Percentiles rank a stretch among this genome's conserved stretches.
These are phyloP conservation scores for Dryas integrifolia DNA, from an alignment of 331 rosid genomes.

Conservation along the genomic window DNA sequence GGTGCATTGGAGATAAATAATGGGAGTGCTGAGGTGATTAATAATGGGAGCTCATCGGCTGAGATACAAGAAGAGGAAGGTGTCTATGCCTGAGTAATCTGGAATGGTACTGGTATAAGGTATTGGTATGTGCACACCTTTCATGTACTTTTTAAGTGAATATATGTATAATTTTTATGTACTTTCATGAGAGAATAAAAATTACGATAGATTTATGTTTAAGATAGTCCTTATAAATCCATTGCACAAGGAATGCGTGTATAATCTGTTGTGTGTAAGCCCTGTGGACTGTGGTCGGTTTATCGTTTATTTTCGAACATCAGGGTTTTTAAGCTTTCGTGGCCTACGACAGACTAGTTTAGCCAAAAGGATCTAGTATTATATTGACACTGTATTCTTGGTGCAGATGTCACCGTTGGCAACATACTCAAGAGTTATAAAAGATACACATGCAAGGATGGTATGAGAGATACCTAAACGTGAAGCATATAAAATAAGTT, in stretches of 20 bases:
- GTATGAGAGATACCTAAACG: neutral
- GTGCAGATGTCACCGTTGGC: constrained; percentile 1
- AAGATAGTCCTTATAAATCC: too few relatives aligned
- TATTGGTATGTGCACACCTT: neutral
- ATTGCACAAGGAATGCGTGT: neutral
- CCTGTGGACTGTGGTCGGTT: neutral
- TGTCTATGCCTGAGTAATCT: neutral
- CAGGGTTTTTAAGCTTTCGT: neutral
- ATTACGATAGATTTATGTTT: too few relatives aligned
- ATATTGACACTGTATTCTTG: neutral
- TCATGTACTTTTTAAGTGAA: neutral
- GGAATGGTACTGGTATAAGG: constrained; percentile 6
- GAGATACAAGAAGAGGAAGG: constrained; percentile 56
- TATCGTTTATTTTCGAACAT: neutral
- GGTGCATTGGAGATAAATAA: constrained; percentile 38
- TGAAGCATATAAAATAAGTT: constrained; percentile 4
- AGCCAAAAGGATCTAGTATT: neutral
- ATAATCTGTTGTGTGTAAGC: neutral
- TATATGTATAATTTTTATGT: neutral
- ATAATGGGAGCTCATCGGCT: constrained; percentile 17
- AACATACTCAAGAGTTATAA: neutral
- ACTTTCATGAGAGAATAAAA: neutral
- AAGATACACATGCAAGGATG: neutral
- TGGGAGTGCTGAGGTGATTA: constrained; percentile 14
- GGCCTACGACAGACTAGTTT: neutral